Evolutionary conservation across 768 basidiomycete species (phyloP), one percentile per base, ranked within the genome.

Genomic region (Psilocybe tampanensis): DNA sequence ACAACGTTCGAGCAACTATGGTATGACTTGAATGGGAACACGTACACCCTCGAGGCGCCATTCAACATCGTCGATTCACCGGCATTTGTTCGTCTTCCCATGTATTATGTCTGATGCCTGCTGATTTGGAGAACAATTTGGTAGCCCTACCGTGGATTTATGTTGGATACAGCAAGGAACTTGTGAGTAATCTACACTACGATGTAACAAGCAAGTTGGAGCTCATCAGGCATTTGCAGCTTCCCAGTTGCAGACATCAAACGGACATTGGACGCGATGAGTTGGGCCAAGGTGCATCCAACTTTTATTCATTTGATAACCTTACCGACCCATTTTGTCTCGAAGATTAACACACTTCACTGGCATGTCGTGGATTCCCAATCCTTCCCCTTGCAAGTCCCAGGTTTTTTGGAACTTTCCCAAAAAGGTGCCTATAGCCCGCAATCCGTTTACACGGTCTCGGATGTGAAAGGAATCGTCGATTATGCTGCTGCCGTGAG

Each of bases 361-460:
- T 94, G 92, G 92, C 93, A 94, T 65, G 77, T 92, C 55, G 85
- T 85, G 33, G 93, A 95, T 70, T 84, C 86, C 52, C 90, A 94
- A 64, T 86, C 84, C 33, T 95, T 90, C 75, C 92, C 93, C 1
- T 76, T 94, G 15, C 75, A 80, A 36, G 72, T 94, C 18, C 74
- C 82, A 2, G 79, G 78, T 9, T 87, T 82, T 66, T 79, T 86
- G 0, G 81, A 83, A 53, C 74, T 94, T 1, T 76, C 88, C 9
- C 58, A 60, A 17, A 77, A 81, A 1, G 92, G 89, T 1, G 89
- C 92, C 11, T 95, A 95, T 71, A 83, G 83, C 2, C 11, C 79
- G 0, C 54, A 60, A 0, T 70, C 80, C 26, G 73, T 82, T 0
- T 95, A 92, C 69, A 79, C 76, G 3, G 65, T 74, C 8, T 62